Conservation (phyloP, 2,329 filamentous ascomycete species). For the Atkinsonella hypoxylon region DNA sequence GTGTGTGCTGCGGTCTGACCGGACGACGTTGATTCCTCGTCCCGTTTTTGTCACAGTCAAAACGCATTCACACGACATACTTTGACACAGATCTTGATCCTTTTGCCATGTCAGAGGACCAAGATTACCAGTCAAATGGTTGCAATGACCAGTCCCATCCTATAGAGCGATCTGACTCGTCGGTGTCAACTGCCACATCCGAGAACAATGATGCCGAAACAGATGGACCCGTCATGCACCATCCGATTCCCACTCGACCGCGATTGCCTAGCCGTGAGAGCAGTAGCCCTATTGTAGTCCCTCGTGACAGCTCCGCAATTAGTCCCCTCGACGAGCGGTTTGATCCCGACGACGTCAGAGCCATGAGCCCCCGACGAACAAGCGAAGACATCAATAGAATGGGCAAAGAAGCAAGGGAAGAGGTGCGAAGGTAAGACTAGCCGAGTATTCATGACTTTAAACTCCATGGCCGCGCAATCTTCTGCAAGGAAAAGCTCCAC, state of each 20-base stretch:
- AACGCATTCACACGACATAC: background rate
- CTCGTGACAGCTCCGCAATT: conserved; percentile 61
- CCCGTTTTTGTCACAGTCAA: too few relatives aligned
- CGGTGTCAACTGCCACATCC: conserved; percentile 20
- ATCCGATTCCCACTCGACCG: conserved; percentile 47
- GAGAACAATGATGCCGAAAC: conserved; percentile 19
- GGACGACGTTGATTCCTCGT: background rate
- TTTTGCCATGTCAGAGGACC: conserved; percentile 12
- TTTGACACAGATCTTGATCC: background rate
- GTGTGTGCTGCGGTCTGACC: too few relatives aligned
- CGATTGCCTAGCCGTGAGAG: conserved; percentile 62
- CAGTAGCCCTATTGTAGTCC: conserved; percentile 73
- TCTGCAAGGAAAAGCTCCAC: too few relatives aligned
- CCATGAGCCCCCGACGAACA: conserved; percentile 87
- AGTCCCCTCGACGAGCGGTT: conserved; percentile 64
- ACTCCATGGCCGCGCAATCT: too few relatives aligned
- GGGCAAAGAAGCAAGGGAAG: conserved; percentile 66
- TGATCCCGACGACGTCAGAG: conserved; percentile 77
- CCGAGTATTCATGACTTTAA: too few relatives aligned
- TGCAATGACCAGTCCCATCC: conserved; percentile 16
- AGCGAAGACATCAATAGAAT: conserved; percentile 84
- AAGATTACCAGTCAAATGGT: conserved; percentile 14
- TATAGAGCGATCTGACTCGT: conserved; percentile 28
- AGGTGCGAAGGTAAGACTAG: conserved; percentile 41
- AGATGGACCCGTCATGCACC: conserved; percentile 35